phyloP scores from a whole-genome alignment of 148 eudicot genomes.

The Hydrangea macrophylla region DNA sequence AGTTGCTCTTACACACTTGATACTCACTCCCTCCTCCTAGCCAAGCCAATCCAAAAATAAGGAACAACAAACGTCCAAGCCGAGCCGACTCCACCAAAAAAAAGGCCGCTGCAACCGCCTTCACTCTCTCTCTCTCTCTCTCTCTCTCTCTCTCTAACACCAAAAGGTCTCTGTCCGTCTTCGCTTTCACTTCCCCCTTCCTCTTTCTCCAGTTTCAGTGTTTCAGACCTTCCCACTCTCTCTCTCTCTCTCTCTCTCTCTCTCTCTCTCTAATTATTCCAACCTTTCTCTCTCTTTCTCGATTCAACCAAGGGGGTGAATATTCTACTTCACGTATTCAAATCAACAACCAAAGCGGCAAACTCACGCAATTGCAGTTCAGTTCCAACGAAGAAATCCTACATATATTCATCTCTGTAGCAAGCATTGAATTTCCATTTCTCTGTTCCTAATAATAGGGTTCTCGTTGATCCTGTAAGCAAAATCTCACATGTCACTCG shows the following conservation, averaged over 20 bases:
- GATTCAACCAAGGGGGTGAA: not conserved
- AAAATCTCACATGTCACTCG: not conserved
- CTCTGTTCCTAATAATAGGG: not conserved
- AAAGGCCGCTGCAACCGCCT: not conserved
- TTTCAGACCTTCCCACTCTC: not conserved
- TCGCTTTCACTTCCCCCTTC: no score
- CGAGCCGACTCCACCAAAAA: not conserved
- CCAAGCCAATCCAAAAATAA: not conserved
- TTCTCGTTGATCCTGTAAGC: constrained; percentile 3
- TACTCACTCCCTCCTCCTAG: not conserved
- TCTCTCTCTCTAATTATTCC: not conserved
- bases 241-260: not conserved
- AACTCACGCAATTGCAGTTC: constrained; percentile 2
- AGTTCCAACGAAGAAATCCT: not conserved
- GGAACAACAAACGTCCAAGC: not conserved
- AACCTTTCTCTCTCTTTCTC: not conserved
- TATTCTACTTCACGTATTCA: not conserved
- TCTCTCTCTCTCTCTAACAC: not conserved
- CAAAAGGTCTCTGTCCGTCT: not conserved
- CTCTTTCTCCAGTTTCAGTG: not conserved
- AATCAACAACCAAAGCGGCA: constrained; percentile 12
- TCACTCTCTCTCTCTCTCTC: not conserved
- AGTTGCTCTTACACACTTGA: not conserved
- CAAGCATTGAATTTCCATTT: not conserved
- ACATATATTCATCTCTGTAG: not conserved